phyloP scores from a whole-genome alignment of 352 stramenopile species.

The Globisporangium cylindrosporum region DNA sequence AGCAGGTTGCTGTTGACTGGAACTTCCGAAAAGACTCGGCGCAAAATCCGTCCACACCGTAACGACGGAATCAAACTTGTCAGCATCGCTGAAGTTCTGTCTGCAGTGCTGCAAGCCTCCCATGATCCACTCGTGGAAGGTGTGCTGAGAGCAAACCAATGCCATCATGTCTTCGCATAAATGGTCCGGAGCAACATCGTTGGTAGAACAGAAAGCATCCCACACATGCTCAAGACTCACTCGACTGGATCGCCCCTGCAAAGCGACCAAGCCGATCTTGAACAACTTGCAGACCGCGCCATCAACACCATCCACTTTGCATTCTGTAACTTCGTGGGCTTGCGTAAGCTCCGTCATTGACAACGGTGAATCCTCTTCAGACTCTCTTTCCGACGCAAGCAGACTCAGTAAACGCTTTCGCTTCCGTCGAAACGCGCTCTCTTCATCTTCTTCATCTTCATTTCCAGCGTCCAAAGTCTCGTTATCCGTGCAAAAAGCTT shows the following conservation, averaged over 20 bases:
- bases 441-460: neutral
- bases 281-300: neutral
- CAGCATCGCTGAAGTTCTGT: neutral
- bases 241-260: neutral
- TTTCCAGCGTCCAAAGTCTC: neutral
- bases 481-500: neutral
- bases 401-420: neutral
- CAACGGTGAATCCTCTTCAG: neutral
- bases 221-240: neutral
- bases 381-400: neutral
- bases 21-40: neutral
- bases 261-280: neutral
- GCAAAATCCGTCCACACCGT: neutral
- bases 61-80: constrained; percentile 1
- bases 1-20: neutral
- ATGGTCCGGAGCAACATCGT: neutral
- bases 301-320: neutral
- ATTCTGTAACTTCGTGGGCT: neutral
- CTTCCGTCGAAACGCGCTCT: neutral
- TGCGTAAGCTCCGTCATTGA: neutral
- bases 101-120: constrained; percentile 4
- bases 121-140: constrained; percentile 7
- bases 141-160: constrained; percentile 5
- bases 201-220: neutral
- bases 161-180: neutral